These are phyloP conservation scores for Candida sanyaensis DNA, from an alignment of 1,139 yeast species.

Conservation along the genomic window DNA sequence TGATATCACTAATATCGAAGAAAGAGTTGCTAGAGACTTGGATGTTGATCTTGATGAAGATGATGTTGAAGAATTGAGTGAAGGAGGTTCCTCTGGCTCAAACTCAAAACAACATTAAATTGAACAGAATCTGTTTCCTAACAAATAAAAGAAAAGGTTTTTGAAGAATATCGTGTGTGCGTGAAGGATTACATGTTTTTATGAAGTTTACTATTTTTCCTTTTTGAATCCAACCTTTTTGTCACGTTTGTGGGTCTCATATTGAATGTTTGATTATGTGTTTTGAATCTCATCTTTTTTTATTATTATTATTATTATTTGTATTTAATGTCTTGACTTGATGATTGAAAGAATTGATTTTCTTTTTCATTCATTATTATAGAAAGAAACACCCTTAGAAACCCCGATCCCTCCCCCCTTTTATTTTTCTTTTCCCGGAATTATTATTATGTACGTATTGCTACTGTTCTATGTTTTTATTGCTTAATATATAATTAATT, in stretches of 20 bases:
- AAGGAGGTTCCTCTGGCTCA: slow-evolving; percentile 11
- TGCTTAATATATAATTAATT: slow-evolving; percentile 4
- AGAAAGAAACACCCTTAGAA: slow-evolving; percentile 13
- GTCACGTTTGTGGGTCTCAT: background rate
- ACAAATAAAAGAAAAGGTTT: slow-evolving; percentile 5
- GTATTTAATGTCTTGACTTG: slow-evolving; percentile 12
- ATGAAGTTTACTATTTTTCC: background rate
- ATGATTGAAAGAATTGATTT: slow-evolving; percentile 5
- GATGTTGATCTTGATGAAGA: slow-evolving; percentile 53
- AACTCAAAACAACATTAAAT: slow-evolving; percentile 7
- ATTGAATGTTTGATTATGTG: background rate
- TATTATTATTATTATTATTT: slow-evolving; percentile 6
- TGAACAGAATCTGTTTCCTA: background rate
- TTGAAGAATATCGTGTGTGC: slow-evolving; percentile 14
- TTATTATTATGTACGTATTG: background rate
- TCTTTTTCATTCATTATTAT: slow-evolving; percentile 7
- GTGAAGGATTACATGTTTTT: slow-evolving; percentile 2
- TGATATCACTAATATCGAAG: slow-evolving; percentile 64
- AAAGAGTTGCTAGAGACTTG: slow-evolving; percentile 57
- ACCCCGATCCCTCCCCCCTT: slow-evolving; percentile 10
- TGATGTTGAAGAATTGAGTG: slow-evolving; percentile 21
- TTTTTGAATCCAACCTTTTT: slow-evolving; percentile 8
- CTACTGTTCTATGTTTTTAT: background rate
- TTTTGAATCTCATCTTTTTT: background rate
- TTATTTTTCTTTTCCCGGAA: background rate